Evolutionary conservation across 352 stramenopile genomes (phyloP).

Genomic region (Globisporangium sylvaticum): DNA sequence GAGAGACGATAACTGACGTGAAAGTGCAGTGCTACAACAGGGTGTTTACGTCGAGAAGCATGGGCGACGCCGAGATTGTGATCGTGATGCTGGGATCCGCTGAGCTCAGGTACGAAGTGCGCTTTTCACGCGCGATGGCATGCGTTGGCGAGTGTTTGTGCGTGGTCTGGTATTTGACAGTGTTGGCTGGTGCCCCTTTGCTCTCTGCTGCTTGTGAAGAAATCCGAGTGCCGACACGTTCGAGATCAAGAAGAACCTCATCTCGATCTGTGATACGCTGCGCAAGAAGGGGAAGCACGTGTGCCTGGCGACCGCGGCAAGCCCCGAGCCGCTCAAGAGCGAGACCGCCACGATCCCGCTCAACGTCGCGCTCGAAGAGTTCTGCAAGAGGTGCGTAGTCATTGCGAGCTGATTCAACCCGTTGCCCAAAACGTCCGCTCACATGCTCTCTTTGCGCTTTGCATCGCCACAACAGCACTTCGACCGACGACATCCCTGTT

Average conservation of each 20-base stretch:
- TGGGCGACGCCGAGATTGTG: constrained; percentile 70
- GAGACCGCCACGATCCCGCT: constrained; percentile 35
- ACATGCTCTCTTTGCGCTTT: neutral
- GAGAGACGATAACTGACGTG: neutral
- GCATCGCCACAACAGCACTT: constrained; percentile 32
- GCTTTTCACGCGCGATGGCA: neutral
- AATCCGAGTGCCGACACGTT: constrained; percentile 21
- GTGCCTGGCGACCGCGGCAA: constrained; percentile 61
- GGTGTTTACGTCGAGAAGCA: constrained; percentile 55
- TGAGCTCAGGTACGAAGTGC: constrained; percentile 40
- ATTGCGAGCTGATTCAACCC: neutral
- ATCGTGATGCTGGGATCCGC: constrained; percentile 74
- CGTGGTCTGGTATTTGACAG: neutral
- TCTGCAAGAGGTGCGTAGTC: constrained; percentile 56
- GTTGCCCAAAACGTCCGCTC: neutral
- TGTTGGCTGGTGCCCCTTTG: neutral
- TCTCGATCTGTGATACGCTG: constrained; percentile 71
- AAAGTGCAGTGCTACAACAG: constrained; percentile 54
- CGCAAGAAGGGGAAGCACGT: constrained; percentile 83
- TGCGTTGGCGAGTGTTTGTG: neutral
- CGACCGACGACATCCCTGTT: constrained; percentile 54
- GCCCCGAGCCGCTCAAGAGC: constrained; percentile 30
- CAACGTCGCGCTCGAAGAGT: constrained; percentile 69
- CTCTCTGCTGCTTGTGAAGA: constrained; percentile 10
- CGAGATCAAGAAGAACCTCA: constrained; percentile 56